These are phyloP conservation scores for Lachnellula occidentalis DNA, from an alignment of 2,329 filamentous ascomycete species.

Conservation along the genomic window DNA sequence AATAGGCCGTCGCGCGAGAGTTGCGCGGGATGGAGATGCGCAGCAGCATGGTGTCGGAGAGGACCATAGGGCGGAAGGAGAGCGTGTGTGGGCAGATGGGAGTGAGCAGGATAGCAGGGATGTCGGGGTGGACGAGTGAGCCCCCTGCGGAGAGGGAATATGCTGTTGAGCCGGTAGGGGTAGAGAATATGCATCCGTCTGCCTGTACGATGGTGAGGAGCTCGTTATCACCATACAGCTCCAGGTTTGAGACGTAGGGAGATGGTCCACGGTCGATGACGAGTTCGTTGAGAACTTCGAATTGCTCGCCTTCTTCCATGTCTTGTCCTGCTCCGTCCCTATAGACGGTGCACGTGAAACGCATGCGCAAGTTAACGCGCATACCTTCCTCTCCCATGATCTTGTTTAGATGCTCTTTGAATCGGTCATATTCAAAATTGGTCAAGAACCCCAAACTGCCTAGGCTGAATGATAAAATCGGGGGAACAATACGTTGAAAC, in stretches of 20 bases:
- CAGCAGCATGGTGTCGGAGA: conserved; percentile 89
- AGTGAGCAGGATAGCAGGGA: conserved; percentile 91
- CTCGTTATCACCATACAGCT: conserved; percentile 92
- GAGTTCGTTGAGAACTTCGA: conserved; percentile 96
- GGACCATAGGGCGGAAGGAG: conserved; percentile 95
- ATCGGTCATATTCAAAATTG: conserved; percentile 80
- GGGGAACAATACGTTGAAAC: conserved; percentile 84
- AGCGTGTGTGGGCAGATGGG: conserved; percentile 97
- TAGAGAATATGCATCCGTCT: conserved; percentile 96
- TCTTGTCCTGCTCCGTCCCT: conserved; percentile 61
- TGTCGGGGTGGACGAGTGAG: conserved; percentile 92
- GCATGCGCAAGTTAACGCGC: conserved; percentile 96
- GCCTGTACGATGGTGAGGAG: conserved; percentile 93
- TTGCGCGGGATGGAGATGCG: conserved; percentile 80
- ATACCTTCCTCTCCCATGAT: conserved; percentile 94
- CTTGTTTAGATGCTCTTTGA: conserved; percentile 78
- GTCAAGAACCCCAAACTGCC: conserved; percentile 86
- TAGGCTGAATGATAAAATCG: conserved; percentile 77
- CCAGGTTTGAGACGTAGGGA: conserved; percentile 93
- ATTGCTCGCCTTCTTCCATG: conserved; percentile 85
- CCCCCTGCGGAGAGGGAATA: conserved; percentile 95
- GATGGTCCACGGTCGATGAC: conserved; percentile 97
- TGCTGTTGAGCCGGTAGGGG: conserved; percentile 88
- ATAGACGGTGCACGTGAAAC: conserved; percentile 97
- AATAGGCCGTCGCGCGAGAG: conserved; percentile 90